Conservation (phyloP, 2,329 filamentous ascomycete genomes). For the Verticillium albo-atrum region DNA sequence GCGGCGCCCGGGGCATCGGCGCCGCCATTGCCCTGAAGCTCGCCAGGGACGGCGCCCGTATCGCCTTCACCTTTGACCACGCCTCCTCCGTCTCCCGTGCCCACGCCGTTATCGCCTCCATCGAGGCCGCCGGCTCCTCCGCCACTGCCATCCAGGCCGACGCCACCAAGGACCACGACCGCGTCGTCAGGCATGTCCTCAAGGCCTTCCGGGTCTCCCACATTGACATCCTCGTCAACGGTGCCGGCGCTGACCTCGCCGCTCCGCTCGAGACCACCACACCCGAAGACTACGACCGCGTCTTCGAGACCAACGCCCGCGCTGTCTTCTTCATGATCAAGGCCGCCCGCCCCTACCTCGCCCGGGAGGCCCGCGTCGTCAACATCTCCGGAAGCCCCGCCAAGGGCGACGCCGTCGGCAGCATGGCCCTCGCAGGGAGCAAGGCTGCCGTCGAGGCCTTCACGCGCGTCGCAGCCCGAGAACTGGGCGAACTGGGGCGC, state of each 20-base stretch:
- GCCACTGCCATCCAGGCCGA: constrained; percentile 15
- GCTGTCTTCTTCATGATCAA: constrained; percentile 15
- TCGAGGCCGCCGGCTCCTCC: constrained; percentile 16
- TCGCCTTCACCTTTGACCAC: constrained; percentile 13
- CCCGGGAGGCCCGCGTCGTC: constrained; percentile 14
- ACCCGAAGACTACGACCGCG: constrained; percentile 12
- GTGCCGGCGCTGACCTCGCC: constrained; percentile 12
- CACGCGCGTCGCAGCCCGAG: constrained; percentile 12
- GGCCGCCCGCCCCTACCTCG: constrained; percentile 11
- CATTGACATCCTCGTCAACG: constrained; percentile 15
- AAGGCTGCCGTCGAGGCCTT: constrained; percentile 14
- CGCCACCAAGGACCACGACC: constrained; percentile 13
- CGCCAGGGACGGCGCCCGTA: constrained; percentile 48
- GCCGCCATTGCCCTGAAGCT: constrained; percentile 54
- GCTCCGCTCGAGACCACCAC: constrained; percentile 11
- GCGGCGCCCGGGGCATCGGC: constrained; percentile 52
- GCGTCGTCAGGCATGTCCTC: constrained; percentile 12
- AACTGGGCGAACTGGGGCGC: constrained; percentile 9
- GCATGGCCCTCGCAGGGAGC: constrained; percentile 13
- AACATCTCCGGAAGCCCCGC: constrained; percentile 16
- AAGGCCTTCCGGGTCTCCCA: constrained; percentile 14
- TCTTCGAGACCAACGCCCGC: constrained; percentile 12
- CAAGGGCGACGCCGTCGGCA: constrained; percentile 8
- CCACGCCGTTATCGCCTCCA: constrained; percentile 14
- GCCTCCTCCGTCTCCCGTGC: constrained; percentile 13